These are phyloP conservation scores for Babesia ovata DNA, from an alignment of 169 alveolate genomes.

Conservation along the genomic window DNA sequence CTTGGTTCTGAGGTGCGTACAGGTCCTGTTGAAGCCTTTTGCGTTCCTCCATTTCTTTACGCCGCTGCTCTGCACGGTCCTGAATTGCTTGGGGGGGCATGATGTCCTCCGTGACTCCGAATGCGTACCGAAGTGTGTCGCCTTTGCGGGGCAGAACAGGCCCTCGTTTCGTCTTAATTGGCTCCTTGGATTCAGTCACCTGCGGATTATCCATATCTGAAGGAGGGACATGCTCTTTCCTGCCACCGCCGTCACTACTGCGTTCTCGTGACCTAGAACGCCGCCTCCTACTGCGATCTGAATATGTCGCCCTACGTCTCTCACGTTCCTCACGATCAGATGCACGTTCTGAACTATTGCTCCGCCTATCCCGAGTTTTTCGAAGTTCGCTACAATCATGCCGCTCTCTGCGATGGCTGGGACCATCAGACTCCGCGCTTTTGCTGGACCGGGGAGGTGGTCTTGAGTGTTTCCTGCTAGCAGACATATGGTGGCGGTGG, in stretches of 20 bases:
- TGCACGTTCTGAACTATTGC: too few species aligned
- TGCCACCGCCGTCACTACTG: background rate
- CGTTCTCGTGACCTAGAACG: background rate
- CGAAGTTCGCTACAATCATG: too few species aligned
- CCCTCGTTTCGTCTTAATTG: constrained; percentile 9
- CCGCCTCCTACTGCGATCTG: too few species aligned
- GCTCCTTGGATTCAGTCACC: background rate
- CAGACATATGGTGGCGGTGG: too few species aligned
- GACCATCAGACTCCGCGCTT: too few species aligned
- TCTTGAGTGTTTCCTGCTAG: too few species aligned
- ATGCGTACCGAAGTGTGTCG: constrained; percentile 62
- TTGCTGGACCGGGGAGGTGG: too few species aligned
- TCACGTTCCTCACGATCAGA: too few species aligned
- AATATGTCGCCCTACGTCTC: too few species aligned
- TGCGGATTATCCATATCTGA: too few species aligned
- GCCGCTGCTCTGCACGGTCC: constrained; percentile 40
- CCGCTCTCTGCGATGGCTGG: too few species aligned
- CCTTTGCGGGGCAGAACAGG: constrained; percentile 48
- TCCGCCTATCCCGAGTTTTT: too few species aligned
- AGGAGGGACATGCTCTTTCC: background rate
- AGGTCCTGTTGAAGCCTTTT: background rate
- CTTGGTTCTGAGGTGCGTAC: background rate
- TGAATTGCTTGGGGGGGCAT: constrained; percentile 62
- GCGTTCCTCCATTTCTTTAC: constrained; percentile 23
- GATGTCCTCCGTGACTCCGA: constrained; percentile 68